Conservation (phyloP, 2,329 filamentous ascomycete species). For the Neofusicoccum umdonicola region DNA sequence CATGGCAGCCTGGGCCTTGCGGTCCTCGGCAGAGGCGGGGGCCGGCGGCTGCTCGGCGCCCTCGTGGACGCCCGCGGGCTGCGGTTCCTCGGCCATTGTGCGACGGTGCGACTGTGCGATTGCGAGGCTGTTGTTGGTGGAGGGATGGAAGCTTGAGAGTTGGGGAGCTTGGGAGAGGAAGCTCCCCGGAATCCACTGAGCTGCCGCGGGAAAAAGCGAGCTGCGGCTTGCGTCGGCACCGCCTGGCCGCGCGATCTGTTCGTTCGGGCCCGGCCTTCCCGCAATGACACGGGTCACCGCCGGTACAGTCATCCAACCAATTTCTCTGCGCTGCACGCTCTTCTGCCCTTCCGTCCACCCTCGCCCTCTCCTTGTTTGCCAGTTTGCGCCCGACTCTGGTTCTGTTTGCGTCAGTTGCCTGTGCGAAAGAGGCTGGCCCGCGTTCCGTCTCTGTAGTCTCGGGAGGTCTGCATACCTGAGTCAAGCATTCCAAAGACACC, state of each 20-base stretch:
- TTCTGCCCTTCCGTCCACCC: not conserved
- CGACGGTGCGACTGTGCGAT: not conserved
- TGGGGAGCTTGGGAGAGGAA: constrained; percentile 16
- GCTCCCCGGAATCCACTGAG: not conserved
- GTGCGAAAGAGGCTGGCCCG: not conserved
- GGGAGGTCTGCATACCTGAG: not conserved
- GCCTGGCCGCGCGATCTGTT: not conserved
- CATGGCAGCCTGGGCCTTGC: constrained; percentile 72
- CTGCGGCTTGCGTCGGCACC: not conserved
- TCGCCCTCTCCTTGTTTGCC: not conserved
- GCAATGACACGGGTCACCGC: not conserved
- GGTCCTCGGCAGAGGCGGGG: constrained; percentile 63
- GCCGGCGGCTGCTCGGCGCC: constrained; percentile 53
- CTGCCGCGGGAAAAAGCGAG: not conserved
- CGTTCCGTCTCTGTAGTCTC: constrained; percentile 2
- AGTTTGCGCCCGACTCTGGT: not conserved
- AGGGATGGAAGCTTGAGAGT: constrained; percentile 4
- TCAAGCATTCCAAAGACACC: constrained; percentile 14
- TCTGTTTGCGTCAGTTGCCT: not conserved
- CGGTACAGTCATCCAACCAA: constrained; percentile 8
- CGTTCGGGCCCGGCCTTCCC: not conserved
- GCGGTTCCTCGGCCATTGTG: constrained; percentile 60
- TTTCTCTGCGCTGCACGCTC: not conserved
- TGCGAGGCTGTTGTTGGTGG: constrained; percentile 11
- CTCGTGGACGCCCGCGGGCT: constrained; percentile 58